Conservation (phyloP, 176 grass and related monocot species). For the Zea luxurians region DNA sequence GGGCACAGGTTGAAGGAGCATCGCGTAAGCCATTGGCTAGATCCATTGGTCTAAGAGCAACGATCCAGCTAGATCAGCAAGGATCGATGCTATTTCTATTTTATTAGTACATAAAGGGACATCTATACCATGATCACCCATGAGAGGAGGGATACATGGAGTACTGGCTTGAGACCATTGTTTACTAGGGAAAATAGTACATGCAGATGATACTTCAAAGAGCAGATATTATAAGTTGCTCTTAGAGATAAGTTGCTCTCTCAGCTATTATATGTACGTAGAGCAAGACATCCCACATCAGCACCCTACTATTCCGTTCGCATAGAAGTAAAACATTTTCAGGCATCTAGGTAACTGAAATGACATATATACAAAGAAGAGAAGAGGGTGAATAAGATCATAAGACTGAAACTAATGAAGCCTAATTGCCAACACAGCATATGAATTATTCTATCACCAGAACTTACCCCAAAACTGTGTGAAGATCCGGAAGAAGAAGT, state of each 20-base stretch:
- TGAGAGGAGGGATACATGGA: neutral
- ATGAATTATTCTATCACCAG: slow-evolving; percentile 33
- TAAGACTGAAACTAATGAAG: slow-evolving; percentile 4
- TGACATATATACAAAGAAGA: neutral
- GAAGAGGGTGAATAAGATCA: slow-evolving; percentile 3
- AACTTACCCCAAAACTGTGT: slow-evolving; percentile 96
- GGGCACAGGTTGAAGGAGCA: neutral
- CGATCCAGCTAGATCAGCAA: neutral
- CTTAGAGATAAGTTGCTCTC: neutral
- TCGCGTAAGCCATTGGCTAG: neutral
- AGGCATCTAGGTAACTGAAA: neutral
- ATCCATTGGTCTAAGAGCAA: slow-evolving; percentile 1
- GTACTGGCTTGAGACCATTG: neutral
- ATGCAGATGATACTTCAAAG: neutral
- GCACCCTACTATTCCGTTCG: neutral
- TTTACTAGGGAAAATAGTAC: slow-evolving; percentile 1
- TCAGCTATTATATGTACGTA: too few relatives aligned
- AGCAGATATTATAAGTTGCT: neutral
- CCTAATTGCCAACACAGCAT: neutral
- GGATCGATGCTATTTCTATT: neutral
- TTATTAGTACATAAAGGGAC: neutral
- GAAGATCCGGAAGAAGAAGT: slow-evolving; percentile 91
- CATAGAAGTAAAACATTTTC: neutral
- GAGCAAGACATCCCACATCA: too few relatives aligned
- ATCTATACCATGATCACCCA: neutral